Base-by-base conservation (phyloP, 176 grass and related monocot species). In the Musa acuminata region DNA sequence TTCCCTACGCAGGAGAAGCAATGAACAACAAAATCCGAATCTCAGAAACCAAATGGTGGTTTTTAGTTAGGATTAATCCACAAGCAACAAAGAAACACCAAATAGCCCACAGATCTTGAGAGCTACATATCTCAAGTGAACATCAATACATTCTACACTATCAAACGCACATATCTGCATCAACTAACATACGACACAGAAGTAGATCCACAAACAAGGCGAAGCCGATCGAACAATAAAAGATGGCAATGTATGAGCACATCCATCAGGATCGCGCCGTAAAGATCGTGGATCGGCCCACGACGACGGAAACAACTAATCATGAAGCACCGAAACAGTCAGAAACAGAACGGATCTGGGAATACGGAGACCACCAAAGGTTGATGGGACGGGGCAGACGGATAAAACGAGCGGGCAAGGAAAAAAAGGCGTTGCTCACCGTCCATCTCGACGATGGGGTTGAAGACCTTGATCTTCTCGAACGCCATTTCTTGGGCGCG, bases 401-500 rank as follows among this genome's bases (percentile, higher is more conserved):
- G 16, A 60, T 60, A 19, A 19, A 60, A 3, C 6, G 17, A 60
- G 17, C 57, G 8, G 62, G 62, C 8, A 0, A 16, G 64, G 25
- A 8, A 67, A 35, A 13, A 1, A 26, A 70, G 49, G 8, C 17
- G 49, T 17, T 11, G 11, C 67, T 70, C 67, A 70, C 67, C 67
- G 43, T 70, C 67, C 67, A 70, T 70, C 67, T 70, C 67, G 49
- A 70, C 67, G 67, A 70, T 50, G 67, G 67, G 67, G 29, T 70
- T 70, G 8, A 16, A 19, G 67, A 70, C 67, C 48, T 70, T 70
- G 67, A 70, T 70, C 48, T 70, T 70, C 35, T 51, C 67, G 67
- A 51, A 70, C 67, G 67, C 17, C 67, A 70, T 70, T 26, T 12
- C 26, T 8, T 0, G 13, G 43, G 1, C n/a, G 11, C 5, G 11